Evolutionary conservation across 2,329 filamentous ascomycete species (phyloP), one percentile per base, ranked within the genome.

Genomic region (Fusarium coicis): DNA sequence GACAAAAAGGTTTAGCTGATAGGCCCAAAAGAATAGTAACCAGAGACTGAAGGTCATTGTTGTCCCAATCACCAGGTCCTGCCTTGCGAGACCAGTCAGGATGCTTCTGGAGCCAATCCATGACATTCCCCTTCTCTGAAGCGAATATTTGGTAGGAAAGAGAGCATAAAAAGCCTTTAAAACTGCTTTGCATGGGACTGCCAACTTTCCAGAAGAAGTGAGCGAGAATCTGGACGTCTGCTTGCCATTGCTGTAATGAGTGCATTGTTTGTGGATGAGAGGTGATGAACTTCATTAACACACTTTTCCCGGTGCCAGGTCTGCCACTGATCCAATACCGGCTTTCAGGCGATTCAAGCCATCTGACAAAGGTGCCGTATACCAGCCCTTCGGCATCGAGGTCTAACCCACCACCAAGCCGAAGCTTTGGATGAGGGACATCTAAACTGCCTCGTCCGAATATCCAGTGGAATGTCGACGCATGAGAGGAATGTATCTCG

Each of bases 141-240:
- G 16, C 7, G n/a, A 5, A 19, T 0, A 19, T 0, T 5, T 26
- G 49, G 3, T 52, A 37, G 9, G 6, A 6, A 0, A 52, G 0
- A 4, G 49, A 36, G 1, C 49, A 52, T 0, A 52, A 1, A 0
- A 52, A 52, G 9, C 32, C 32, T 1, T 26, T 26, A 0, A 52
- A 37, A 3, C 18, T 52, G 0, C 32, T 52, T 36, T 52, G 32
- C n/a, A 21, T 52, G 2, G 2, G 15, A 21, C 49, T 52, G 0
- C 32, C 49, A 0, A 36, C 9, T 1, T 52, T 52, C 49, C 49
- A 52, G 0, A 52, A 52, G n/a, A 52, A 52, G 9, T 52, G 49
- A 0, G 2, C 0, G 0, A 52, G 3, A 0, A 21, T 16, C 0
- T 3, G 32, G 18, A 0, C 9, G 0, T 9, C 0, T 2, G 32